phyloP scores from a whole-genome alignment of 768 basidiomycete species.

The Pulveroboletus frians region DNA sequence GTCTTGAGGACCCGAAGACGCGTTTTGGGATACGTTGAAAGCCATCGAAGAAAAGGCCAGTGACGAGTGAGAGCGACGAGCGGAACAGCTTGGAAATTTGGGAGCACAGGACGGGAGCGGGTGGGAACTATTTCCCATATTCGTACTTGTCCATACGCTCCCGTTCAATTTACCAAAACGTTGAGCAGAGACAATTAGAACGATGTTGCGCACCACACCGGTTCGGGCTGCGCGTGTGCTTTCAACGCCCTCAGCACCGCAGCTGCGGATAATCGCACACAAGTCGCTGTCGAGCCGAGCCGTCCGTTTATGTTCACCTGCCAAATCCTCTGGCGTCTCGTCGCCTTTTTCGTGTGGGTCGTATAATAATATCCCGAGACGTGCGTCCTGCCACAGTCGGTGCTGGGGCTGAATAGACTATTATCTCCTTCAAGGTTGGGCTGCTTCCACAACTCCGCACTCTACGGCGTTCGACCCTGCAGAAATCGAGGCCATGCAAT shows the following conservation, averaged over 20 bases:
- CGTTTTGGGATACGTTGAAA: constrained; percentile 20
- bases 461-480: constrained; percentile 82
- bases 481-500: constrained; percentile 70
- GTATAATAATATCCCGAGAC: constrained; percentile 16
- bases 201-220: constrained; percentile 16
- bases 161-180: constrained; percentile 14
- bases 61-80: constrained; percentile 19
- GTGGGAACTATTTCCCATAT: constrained; percentile 21
- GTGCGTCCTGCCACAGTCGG: constrained; percentile 22
- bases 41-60: constrained; percentile 24
- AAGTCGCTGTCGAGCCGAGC: constrained; percentile 22
- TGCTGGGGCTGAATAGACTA: constrained; percentile 1
- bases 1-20: constrained; percentile 39
- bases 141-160: not conserved
- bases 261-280: constrained; percentile 18
- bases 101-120: constrained; percentile 16
- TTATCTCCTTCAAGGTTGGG: constrained; percentile 48
- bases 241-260: constrained; percentile 22
- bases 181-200: constrained; percentile 29
- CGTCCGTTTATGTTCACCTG: constrained; percentile 17
- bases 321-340: constrained; percentile 10
- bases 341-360: constrained; percentile 7
- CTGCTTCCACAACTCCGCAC: constrained; percentile 73
- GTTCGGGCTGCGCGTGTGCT: constrained; percentile 20
- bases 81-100: constrained; percentile 24